These are phyloP conservation scores for Thalassiosira mediterranea DNA, from an alignment of 352 stramenopile genomes.

Conservation along the genomic window DNA sequence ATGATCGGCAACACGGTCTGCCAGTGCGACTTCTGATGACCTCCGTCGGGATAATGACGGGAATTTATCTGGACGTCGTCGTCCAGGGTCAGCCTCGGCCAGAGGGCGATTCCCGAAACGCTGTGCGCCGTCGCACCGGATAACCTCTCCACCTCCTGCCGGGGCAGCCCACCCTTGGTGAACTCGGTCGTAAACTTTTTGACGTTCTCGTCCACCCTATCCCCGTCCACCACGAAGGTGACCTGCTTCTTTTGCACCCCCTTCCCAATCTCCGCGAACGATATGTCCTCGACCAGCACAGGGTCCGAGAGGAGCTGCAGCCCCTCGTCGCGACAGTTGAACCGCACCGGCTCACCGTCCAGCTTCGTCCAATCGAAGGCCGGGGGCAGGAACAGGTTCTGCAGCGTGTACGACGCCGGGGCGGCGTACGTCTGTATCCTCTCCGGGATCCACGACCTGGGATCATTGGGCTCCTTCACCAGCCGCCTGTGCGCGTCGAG, in stretches of 20 bases:
- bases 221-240: constrained; percentile 49
- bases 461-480: constrained; percentile 58
- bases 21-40: constrained; percentile 72
- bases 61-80: constrained; percentile 43
- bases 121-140: constrained; percentile 40
- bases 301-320: constrained; percentile 68
- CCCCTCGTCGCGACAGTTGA: constrained; percentile 75
- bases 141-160: constrained; percentile 22
- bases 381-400: constrained; percentile 69
- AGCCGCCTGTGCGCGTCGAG: constrained; percentile 60
- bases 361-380: constrained; percentile 78
- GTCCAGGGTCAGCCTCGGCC: constrained; percentile 66
- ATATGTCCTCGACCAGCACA: constrained; percentile 69
- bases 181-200: constrained; percentile 53
- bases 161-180: constrained; percentile 29
- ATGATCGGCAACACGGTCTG: constrained; percentile 79
- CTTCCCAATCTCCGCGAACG: constrained; percentile 53
- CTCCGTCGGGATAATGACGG: constrained; percentile 63
- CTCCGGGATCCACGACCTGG: constrained; percentile 61
- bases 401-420: constrained; percentile 70
- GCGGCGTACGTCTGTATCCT: constrained; percentile 64
- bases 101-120: constrained; percentile 70
- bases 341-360: constrained; percentile 64
- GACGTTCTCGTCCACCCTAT: constrained; percentile 54
- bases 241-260: constrained; percentile 31